Base-by-base conservation (phyloP, 2,329 filamentous ascomycete species). In the Aspergillus ochraceus region DNA sequence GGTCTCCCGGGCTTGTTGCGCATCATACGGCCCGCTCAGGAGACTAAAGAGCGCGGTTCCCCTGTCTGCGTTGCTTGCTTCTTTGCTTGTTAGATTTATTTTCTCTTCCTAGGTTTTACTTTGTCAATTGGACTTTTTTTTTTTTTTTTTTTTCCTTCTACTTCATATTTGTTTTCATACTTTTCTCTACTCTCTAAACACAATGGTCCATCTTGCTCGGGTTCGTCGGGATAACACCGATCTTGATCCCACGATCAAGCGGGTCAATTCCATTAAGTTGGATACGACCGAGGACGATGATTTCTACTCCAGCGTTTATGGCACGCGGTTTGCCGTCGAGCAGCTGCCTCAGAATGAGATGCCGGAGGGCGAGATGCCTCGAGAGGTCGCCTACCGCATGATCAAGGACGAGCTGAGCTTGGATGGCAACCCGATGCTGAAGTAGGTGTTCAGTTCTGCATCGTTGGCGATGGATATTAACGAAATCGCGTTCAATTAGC, bases 391-490 rank as follows among this genome's bases (percentile, higher is more conserved):
- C n/a, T 97, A 97, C 77, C 89, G 92, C 52, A 90, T 97, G 90
- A 97, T 97, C 83, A 94, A 92, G 81, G 94, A 97, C 75, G 91
- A 97, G 72, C 82, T 97, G 65, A 95, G 90, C 64, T 82, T 97
- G 55, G 94, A 98, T 74, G 92, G 92, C 58, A 96, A 94, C 68
- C 92, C 92, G 9, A 94, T 92, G 83, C 84, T 96, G 55, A 82
- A 82, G 77, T 80, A 69, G 55, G 72, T 66, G 39, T 46, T 19
- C 6, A 14, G 22, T 14, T 17, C 20, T 4, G 45, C 14, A 19
- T 51, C 46, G 42, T 24, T 49, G 12, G 19, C 8, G 11, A 4
- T 6, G 14, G 2, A 6, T 10, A 36, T 54, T 58, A 55, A 60
- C 61, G 46, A 19, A 6, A 32, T 54, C 24, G 12, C 24, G 24